These are phyloP conservation scores for Neoascochyta sp. DNA, from an alignment of 2,329 filamentous ascomycete genomes.

Conservation along the genomic window DNA sequence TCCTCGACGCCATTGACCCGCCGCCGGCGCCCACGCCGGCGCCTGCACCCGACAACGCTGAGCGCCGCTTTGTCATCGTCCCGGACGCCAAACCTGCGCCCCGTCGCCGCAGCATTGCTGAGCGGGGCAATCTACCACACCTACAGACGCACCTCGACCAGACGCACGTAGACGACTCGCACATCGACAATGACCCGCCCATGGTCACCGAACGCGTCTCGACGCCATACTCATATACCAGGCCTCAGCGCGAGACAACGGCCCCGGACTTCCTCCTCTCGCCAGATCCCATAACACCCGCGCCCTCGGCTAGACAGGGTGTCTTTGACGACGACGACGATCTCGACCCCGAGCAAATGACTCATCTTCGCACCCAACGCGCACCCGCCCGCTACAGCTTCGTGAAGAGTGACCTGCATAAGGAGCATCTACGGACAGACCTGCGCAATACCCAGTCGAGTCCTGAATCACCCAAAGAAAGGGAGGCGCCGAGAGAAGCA, in stretches of 20 bases:
- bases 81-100: slow-evolving; percentile 18
- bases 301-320: slow-evolving; percentile 19
- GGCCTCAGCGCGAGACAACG: slow-evolving; percentile 30
- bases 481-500: no score
- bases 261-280: slow-evolving; percentile 45
- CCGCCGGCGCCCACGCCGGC: slow-evolving; percentile 26
- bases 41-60: slow-evolving; percentile 49
- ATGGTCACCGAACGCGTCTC: slow-evolving; percentile 42
- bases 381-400: slow-evolving; percentile 41
- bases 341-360: slow-evolving; percentile 23
- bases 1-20: slow-evolving; percentile 59
- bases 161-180: no score
- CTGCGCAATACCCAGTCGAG: slow-evolving; percentile 18
- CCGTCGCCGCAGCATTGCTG: slow-evolving; percentile 32
- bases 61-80: slow-evolving; percentile 63
- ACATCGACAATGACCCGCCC: slow-evolving; percentile 29
- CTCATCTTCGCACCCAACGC: slow-evolving; percentile 28
- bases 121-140: slow-evolving; percentile 33
- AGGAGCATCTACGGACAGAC: slow-evolving; percentile 30
- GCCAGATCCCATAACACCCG: slow-evolving; percentile 47
- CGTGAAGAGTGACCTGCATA: slow-evolving; percentile 35
- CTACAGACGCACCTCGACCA: slow-evolving; percentile 34
- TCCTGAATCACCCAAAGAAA: slow-evolving; percentile 26
- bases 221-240: slow-evolving; percentile 47
- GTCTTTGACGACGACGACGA: slow-evolving; percentile 34